Percentiles rank a stretch among this genome's conserved stretches.
Conservation (phyloP, 352 stramenopile genomes). For the Phytophthora pluvialis region DNA sequence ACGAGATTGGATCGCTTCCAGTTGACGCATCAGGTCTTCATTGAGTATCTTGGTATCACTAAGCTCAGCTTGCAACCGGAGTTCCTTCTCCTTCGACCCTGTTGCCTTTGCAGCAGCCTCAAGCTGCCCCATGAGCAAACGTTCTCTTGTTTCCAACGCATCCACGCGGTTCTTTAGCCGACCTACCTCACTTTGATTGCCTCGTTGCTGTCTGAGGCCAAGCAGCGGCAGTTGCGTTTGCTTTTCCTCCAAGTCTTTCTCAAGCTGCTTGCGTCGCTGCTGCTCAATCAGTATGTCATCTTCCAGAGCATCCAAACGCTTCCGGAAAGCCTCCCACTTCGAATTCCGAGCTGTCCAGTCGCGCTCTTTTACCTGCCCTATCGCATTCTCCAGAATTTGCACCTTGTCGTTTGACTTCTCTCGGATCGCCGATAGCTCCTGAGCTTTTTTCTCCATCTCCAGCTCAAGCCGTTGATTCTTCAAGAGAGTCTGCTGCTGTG, state of each 20-base stretch:
- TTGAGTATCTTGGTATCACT: constrained; percentile 46
- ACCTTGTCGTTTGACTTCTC: constrained; percentile 47
- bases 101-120: constrained; percentile 39
- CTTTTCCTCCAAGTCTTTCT: constrained; percentile 70
- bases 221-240: constrained; percentile 40
- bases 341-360: constrained; percentile 66
- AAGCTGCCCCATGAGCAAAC: constrained; percentile 64
- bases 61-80: constrained; percentile 35
- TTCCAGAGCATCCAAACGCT: constrained; percentile 70
- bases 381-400: constrained; percentile 50
- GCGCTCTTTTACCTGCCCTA: constrained; percentile 60
- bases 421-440: constrained; percentile 38
- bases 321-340: constrained; percentile 77
- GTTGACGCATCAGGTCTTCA: constrained; percentile 56
- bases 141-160: constrained; percentile 72
- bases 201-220: constrained; percentile 25
- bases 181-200: constrained; percentile 43
- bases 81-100: constrained; percentile 36
- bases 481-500: constrained; percentile 61
- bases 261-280: constrained; percentile 55
- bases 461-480: constrained; percentile 69
- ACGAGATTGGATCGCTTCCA: constrained; percentile 50
- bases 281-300: constrained; percentile 65
- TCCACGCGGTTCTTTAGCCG: constrained; percentile 65
- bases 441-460: constrained; percentile 50